Evolutionary conservation across 2,329 filamentous ascomycete species (phyloP).

Genomic region (Verticillium alfalfae): DNA sequence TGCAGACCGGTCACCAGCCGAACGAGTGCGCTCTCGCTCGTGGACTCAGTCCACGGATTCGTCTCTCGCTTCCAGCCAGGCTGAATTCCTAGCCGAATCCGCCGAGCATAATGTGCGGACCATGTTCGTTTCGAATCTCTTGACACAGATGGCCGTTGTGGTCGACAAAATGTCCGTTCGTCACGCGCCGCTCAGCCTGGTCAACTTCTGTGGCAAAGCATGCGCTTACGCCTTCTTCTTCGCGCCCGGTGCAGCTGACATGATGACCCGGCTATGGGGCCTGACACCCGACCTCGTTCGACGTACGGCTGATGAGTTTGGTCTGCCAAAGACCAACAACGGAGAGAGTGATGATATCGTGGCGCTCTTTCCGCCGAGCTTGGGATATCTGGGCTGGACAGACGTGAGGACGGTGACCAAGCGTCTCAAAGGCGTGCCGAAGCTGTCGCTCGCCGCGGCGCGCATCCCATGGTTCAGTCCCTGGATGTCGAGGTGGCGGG

Average conservation of each 20-base stretch:
- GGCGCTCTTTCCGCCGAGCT: constrained; percentile 61
- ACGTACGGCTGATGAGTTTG: constrained; percentile 65
- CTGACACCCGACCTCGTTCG: constrained; percentile 63
- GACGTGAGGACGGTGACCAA: constrained; percentile 42
- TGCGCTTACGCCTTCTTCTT: constrained; percentile 94
- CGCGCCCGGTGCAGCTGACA: constrained; percentile 77
- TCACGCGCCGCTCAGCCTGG: constrained; percentile 58
- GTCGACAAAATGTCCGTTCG: constrained; percentile 83
- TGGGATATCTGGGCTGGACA: constrained; percentile 55
- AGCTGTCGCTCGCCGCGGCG: constrained; percentile 60
- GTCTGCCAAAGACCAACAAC: constrained; percentile 50
- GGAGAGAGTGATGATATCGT: constrained; percentile 60
- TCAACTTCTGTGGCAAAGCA: constrained; percentile 84
- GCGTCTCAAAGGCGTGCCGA: constrained; percentile 60
- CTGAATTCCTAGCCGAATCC: constrained; percentile 51
- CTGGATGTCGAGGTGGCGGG: constrained; percentile 82
- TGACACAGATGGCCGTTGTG: constrained; percentile 80
- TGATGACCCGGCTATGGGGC: constrained; percentile 77
- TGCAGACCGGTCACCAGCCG: constrained; percentile 45
- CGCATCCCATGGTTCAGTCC: constrained; percentile 80
- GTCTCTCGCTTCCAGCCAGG: constrained; percentile 61
- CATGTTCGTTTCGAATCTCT: constrained; percentile 76
- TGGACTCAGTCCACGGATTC: constrained; percentile 49
- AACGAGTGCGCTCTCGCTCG: constrained; percentile 37
- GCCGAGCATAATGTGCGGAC: constrained; percentile 85